Base-by-base conservation (phyloP, 306 rosid species). In the Corylus americana region DNA sequence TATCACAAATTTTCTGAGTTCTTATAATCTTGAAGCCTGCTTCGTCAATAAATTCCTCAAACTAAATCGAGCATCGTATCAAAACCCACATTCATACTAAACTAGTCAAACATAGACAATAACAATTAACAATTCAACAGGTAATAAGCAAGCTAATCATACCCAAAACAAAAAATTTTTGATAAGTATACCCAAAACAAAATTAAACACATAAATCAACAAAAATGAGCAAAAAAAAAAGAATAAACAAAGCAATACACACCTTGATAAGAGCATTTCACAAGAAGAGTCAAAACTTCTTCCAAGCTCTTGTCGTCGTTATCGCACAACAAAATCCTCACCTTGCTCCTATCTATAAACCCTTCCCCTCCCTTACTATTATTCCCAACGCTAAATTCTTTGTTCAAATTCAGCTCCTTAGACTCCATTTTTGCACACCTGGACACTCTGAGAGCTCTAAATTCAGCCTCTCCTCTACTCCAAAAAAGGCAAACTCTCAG, bases 231-330 rank as follows among this genome's bases (percentile, higher is more conserved):
- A 10, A 70, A 49, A 74, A 50, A 27, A 0, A 3, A 50, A 3
- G 16, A 18, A 10, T 18, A 13, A 54, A 31, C 14, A 3, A 48
- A 74, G 1, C 16, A 13, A 76, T 22, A 9, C 6, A 31, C 68
- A 93, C 99, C 99, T 78, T 93, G 97, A 85, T 93, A 93, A 73
- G 98, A 96, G 59, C 99, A 96, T 78, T 86, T 84, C 86, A 90
- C 58, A 70, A 96, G 98, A 81, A 96, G 99, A 51, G 90, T 91
- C 55, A 63, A 81, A 79, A 91, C 94, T 84, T 96, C 97, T 70
- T 90, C 88, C 1, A 96, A 91, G 75, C 93, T 96, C 67, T 84
- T 87, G 71, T 90, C 73, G 83, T 91, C 94, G 73, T 86, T 92
- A 85, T 96, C 98, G 59, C 99, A 96, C 64, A 96, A 84, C 90